A percentile compares a stretch with the other conserved stretches of the same genome.
These are phyloP conservation scores for Didymella arachidicola DNA, from an alignment of 2,329 filamentous ascomycete genomes.

Conservation along the genomic window DNA sequence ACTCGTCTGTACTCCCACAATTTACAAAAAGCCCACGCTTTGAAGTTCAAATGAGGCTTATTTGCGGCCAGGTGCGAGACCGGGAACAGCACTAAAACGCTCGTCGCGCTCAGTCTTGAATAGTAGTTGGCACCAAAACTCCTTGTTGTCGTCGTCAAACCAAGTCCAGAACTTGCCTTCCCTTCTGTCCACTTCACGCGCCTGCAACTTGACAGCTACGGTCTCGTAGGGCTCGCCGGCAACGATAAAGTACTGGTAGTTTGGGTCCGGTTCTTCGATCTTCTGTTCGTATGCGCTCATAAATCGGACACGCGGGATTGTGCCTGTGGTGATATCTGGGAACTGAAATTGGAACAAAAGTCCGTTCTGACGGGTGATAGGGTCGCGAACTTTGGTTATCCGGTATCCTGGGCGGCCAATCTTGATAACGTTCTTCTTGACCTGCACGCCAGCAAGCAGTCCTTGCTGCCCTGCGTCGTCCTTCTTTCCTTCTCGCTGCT, in stretches of 20 bases:
- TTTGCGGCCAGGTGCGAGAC: slow-evolving; percentile 62
- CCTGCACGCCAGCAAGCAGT: slow-evolving; percentile 71
- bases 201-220: slow-evolving; percentile 94
- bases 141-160: slow-evolving; percentile 94
- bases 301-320: slow-evolving; percentile 85
- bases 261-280: slow-evolving; percentile 89
- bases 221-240: slow-evolving; percentile 98
- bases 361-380: slow-evolving; percentile 85
- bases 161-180: slow-evolving; percentile 91
- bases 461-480: slow-evolving; percentile 74
- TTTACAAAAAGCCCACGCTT: background rate
- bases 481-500: slow-evolving; percentile 86
- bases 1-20: background rate
- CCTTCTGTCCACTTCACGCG: slow-evolving; percentile 86
- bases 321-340: slow-evolving; percentile 81
- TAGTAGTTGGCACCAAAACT: slow-evolving; percentile 97
- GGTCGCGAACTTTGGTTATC: slow-evolving; percentile 94
- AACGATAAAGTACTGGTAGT: slow-evolving; percentile 92
- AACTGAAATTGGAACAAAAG: slow-evolving; percentile 96
- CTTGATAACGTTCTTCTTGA: slow-evolving; percentile 87
- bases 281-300: slow-evolving; percentile 98
- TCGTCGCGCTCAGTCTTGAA: slow-evolving; percentile 99
- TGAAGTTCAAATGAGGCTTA: slow-evolving; percentile 22
- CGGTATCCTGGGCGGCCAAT: slow-evolving; percentile 97
- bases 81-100: slow-evolving; percentile 74